Evolutionary conservation across 352 stramenopile species (phyloP).

Genomic region (Thalassiosira mediterranea): DNA sequence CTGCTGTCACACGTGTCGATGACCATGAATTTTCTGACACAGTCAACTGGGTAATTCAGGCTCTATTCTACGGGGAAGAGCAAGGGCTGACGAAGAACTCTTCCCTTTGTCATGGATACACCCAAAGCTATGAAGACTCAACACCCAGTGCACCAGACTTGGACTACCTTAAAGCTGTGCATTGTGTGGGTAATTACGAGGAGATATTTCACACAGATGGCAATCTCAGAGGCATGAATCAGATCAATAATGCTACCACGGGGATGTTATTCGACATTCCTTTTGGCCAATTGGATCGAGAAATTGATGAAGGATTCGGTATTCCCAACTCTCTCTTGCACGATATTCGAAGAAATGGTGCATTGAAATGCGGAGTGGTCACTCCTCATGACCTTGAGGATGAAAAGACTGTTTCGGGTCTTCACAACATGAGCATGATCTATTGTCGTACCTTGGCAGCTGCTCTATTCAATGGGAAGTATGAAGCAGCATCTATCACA

Average conservation of each 20-base stretch:
- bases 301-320: not conserved
- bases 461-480: constrained; percentile 26
- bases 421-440: constrained; percentile 15
- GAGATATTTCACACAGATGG: constrained; percentile 1
- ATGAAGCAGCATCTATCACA: constrained; percentile 1
- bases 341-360: constrained; percentile 4
- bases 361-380: constrained; percentile 23
- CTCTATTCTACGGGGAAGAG: constrained; percentile 22
- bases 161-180: constrained; percentile 39
- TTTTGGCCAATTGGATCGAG: constrained; percentile 18
- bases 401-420: not conserved
- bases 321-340: not conserved
- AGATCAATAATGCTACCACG: constrained; percentile 41
- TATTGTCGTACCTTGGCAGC: constrained; percentile 24
- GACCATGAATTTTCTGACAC: constrained; percentile 45
- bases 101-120: constrained; percentile 10
- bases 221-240: constrained; percentile 19
- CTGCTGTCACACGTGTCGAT: constrained; percentile 33
- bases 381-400: constrained; percentile 1
- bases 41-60: constrained; percentile 38
- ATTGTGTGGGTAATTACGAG: constrained; percentile 43
- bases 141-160: constrained; percentile 12
- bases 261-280: constrained; percentile 39
- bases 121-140: not conserved
- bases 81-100: constrained; percentile 18